phyloP scores from a whole-genome alignment of 306 rosid genomes.

The Prosopis cineraria region DNA sequence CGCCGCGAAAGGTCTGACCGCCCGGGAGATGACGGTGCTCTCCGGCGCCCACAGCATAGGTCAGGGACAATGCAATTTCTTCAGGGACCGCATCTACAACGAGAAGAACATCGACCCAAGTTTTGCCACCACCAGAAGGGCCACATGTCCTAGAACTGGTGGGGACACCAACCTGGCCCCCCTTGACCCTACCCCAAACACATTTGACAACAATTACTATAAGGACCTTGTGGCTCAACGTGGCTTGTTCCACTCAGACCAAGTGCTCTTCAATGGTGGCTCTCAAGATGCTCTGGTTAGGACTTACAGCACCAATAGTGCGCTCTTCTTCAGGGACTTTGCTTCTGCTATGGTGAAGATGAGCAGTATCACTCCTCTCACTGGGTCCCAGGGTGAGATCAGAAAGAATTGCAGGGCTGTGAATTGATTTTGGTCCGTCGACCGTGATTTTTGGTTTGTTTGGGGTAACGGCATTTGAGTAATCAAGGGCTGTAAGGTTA shows the following conservation, averaged over 20 bases:
- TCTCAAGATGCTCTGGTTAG: slow-evolving; percentile 66
- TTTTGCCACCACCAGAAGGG: slow-evolving; percentile 49
- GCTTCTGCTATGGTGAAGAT: slow-evolving; percentile 72
- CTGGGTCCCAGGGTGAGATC: slow-evolving; percentile 65
- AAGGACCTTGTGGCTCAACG: slow-evolving; percentile 46
- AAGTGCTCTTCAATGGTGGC: slow-evolving; percentile 60
- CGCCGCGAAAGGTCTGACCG: slow-evolving; percentile 41
- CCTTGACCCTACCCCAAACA: slow-evolving; percentile 42
- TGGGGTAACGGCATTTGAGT: not conserved
- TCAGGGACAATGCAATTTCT: slow-evolving; percentile 47
- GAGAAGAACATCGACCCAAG: slow-evolving; percentile 58
- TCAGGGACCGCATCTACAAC: slow-evolving; percentile 66
- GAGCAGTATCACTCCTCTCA: slow-evolving; percentile 63
- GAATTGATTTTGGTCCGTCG: slow-evolving; percentile 36
- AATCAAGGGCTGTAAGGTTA: not conserved
- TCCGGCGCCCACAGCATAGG: slow-evolving; percentile 84
- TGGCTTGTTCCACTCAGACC: slow-evolving; percentile 81
- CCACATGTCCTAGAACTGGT: slow-evolving; percentile 55
- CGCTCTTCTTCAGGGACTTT: slow-evolving; percentile 56
- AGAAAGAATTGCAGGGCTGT: slow-evolving; percentile 68
- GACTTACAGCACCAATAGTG: slow-evolving; percentile 40
- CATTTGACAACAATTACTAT: slow-evolving; percentile 68
- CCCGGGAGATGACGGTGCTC: slow-evolving; percentile 62
- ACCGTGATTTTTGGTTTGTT: not conserved
- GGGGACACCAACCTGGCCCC: slow-evolving; percentile 68